Conservation (phyloP, 2,329 filamentous ascomycete species). For the Teratosphaeria zuluensis region DNA sequence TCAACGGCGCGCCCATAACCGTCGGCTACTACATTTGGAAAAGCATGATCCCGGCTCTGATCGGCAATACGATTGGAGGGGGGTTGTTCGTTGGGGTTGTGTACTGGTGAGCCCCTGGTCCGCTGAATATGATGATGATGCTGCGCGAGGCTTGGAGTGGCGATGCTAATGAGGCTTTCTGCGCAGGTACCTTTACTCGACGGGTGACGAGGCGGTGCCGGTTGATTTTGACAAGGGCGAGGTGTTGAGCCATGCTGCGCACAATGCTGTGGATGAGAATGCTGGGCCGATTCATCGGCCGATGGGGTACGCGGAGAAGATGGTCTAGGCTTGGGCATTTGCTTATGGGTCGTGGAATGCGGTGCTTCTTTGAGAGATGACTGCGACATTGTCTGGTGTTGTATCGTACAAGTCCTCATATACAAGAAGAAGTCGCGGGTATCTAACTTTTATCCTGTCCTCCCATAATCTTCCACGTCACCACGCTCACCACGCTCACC, state of each 20-base stretch:
- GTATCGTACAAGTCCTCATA: background rate
- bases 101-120: conserved; percentile 31
- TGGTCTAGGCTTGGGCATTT: too few species aligned
- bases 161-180: too few species aligned
- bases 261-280: background rate
- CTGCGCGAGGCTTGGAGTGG: too few species aligned
- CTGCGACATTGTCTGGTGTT: too few species aligned
- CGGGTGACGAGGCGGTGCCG: background rate
- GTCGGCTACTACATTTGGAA: conserved; percentile 50
- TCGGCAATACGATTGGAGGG: conserved; percentile 48
- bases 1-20: conserved; percentile 36
- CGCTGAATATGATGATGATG: too few species aligned
- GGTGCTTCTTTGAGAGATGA: too few species aligned
- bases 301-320: background rate
- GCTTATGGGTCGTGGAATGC: too few species aligned
- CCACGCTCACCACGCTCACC: too few species aligned
- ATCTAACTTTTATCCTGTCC: conserved; percentile 1
- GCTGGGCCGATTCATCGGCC: background rate
- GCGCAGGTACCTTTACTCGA: background rate
- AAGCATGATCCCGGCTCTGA: conserved; percentile 42
- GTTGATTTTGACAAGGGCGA: background rate
- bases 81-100: conserved; percentile 42
- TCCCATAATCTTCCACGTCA: too few species aligned
- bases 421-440: background rate
- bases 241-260: background rate